These are phyloP conservation scores for Saccharomyces eubayanus DNA, from an alignment of 805 yeast species.

Conservation along the genomic window DNA sequence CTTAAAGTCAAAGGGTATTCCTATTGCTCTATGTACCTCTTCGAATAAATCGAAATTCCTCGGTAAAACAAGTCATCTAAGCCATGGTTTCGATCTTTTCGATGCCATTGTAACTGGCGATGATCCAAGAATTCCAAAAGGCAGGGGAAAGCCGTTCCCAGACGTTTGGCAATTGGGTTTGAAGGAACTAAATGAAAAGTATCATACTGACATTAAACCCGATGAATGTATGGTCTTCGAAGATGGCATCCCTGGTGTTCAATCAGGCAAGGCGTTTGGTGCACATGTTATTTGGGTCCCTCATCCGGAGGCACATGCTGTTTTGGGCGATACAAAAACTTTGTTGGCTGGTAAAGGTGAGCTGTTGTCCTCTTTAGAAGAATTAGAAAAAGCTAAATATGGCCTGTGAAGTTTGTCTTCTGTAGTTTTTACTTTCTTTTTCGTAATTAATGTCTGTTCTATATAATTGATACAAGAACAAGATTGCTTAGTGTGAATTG, in stretches of 20 bases:
- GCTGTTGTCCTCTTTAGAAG: slow-evolving; percentile 41
- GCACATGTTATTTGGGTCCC: slow-evolving; percentile 93
- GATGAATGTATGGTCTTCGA: slow-evolving; percentile 86
- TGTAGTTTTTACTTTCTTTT: slow-evolving; percentile 8
- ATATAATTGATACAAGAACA: not conserved
- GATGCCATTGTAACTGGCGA: slow-evolving; percentile 81
- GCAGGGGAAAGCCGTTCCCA: slow-evolving; percentile 89
- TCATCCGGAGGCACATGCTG: slow-evolving; percentile 58
- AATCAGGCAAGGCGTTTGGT: slow-evolving; percentile 75
- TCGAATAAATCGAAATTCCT: slow-evolving; percentile 53
- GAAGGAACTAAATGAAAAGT: slow-evolving; percentile 54
- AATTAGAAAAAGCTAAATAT: slow-evolving; percentile 44
- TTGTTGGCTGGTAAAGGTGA: slow-evolving; percentile 53
- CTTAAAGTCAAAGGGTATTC: slow-evolving; percentile 46
- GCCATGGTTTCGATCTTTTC: slow-evolving; percentile 56
- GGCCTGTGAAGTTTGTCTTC: slow-evolving; percentile 30
- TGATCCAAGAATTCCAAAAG: slow-evolving; percentile 70
- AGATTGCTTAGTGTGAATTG: not conserved
- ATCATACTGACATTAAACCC: slow-evolving; percentile 42
- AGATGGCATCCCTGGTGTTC: slow-evolving; percentile 90
- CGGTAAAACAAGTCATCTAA: slow-evolving; percentile 66
- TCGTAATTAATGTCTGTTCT: not conserved
- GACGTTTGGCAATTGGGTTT: slow-evolving; percentile 87
- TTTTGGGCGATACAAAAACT: slow-evolving; percentile 44
- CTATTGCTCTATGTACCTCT: slow-evolving; percentile 88